phyloP scores from a whole-genome alignment of 164 flowering plant genomes.

The Annona cherimola region DNA sequence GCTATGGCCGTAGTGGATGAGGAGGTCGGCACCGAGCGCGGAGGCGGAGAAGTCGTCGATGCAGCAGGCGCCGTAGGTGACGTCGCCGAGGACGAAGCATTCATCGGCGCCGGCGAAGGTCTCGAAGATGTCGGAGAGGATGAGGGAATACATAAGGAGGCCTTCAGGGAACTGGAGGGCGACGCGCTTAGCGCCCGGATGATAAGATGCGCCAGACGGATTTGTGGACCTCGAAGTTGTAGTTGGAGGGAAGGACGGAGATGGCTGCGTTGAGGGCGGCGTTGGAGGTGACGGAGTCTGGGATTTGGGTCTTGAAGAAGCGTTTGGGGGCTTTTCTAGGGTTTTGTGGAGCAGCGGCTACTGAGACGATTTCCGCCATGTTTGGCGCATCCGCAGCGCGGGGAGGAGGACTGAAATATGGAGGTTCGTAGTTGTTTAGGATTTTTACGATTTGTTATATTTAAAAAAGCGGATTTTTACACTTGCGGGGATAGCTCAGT shows the following conservation, averaged over 20 bases:
- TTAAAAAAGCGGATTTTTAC: too few relatives aligned
- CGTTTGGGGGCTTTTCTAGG: slow-evolving; percentile 56
- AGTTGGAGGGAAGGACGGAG: slow-evolving; percentile 76
- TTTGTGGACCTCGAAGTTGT: slow-evolving; percentile 91
- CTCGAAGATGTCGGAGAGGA: slow-evolving; percentile 76
- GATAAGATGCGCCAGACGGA: slow-evolving; percentile 70
- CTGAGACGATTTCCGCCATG: too few relatives aligned
- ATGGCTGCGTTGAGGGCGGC: slow-evolving; percentile 70
- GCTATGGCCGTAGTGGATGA: slow-evolving; percentile 93
- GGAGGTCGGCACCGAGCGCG: slow-evolving; percentile 72
- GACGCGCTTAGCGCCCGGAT: slow-evolving; percentile 52
- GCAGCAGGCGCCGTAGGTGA: slow-evolving; percentile 97
- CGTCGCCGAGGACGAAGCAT: slow-evolving; percentile 87
- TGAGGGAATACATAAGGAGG: slow-evolving; percentile 82
- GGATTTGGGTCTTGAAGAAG: slow-evolving; percentile 75
- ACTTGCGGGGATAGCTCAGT: slow-evolving; percentile 75
- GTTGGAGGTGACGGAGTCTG: slow-evolving; percentile 67
- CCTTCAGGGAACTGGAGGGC: slow-evolving; percentile 99
- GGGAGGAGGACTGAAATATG: too few relatives aligned
- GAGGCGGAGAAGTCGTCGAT: slow-evolving; percentile 52
- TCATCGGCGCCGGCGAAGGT: slow-evolving; percentile 52
- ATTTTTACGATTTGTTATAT: too few relatives aligned
- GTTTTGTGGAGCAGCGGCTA: slow-evolving; percentile 7
- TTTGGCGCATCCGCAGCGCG: too few relatives aligned
- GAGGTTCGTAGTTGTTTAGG: too few relatives aligned